phyloP scores from a whole-genome alignment of 2,329 filamentous ascomycete species.

The Dryadomyces quercivorus region DNA sequence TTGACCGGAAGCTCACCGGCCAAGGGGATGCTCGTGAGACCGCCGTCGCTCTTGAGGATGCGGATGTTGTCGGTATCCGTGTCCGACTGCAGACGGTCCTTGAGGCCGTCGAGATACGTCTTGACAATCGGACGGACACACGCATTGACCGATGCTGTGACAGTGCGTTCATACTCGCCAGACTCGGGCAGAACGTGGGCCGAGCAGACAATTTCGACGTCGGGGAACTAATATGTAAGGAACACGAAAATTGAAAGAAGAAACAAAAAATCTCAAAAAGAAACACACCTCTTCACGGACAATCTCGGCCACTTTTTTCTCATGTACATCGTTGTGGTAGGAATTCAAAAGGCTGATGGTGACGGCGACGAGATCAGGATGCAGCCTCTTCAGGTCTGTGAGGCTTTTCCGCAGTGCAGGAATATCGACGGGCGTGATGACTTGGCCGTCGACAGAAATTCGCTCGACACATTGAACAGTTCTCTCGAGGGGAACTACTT shows the following conservation, averaged over 20 bases:
- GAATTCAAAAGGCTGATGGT: slow-evolving; percentile 34
- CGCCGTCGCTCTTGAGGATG: slow-evolving; percentile 36
- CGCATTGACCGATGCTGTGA: slow-evolving; percentile 33
- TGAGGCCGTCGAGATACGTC: slow-evolving; percentile 28
- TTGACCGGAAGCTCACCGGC: slow-evolving; percentile 33
- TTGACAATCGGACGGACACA: slow-evolving; percentile 35
- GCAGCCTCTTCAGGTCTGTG: slow-evolving; percentile 23
- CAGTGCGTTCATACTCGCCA: slow-evolving; percentile 35
- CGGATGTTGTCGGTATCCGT: slow-evolving; percentile 30
- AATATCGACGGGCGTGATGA: slow-evolving; percentile 26
- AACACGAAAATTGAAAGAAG: too few relatives aligned
- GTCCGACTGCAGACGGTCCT: slow-evolving; percentile 19
- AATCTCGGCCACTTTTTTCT: slow-evolving; percentile 23
- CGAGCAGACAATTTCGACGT: slow-evolving; percentile 31
- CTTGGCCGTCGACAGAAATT: slow-evolving; percentile 27
- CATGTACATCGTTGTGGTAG: slow-evolving; percentile 30
- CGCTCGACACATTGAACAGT: slow-evolving; percentile 32
- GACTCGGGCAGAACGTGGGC: slow-evolving; percentile 32
- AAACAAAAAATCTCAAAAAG: too few relatives aligned
- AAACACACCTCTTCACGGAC: slow-evolving; percentile 28
- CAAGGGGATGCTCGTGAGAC: slow-evolving; percentile 29
- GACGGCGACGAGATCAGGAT: slow-evolving; percentile 29
- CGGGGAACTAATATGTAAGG: slow-evolving; percentile 6
- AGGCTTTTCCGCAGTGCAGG: slow-evolving; percentile 24
- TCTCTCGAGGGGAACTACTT: slow-evolving; percentile 31